Evolutionary conservation across 352 stramenopile species (phyloP).

Genomic region (Phytophthora fragariaefolia): DNA sequence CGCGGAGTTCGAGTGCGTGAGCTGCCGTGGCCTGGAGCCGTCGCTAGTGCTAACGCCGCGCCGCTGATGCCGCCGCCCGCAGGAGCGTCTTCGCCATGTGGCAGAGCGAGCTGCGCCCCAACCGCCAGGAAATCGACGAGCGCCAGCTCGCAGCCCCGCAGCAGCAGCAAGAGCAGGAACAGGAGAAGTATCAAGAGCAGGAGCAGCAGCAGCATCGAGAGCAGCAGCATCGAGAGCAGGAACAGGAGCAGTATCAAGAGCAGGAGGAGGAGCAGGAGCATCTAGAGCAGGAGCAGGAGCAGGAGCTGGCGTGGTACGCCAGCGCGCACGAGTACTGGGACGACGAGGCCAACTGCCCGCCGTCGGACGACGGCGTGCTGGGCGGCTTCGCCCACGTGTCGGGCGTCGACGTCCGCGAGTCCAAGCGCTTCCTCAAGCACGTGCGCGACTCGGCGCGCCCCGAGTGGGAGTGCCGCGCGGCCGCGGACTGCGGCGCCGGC

Average conservation of each 20-base stretch:
- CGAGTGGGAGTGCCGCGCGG: slow-evolving; percentile 52
- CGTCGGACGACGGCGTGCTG: slow-evolving; percentile 94
- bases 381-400: slow-evolving; percentile 91
- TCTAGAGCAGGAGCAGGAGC: neutral
- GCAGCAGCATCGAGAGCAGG: too few relatives aligned
- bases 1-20: slow-evolving; percentile 64
- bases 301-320: slow-evolving; percentile 67
- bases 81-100: slow-evolving; percentile 84
- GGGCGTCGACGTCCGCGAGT: slow-evolving; percentile 81
- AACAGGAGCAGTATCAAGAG: slow-evolving; percentile 1
- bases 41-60: neutral
- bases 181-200: neutral
- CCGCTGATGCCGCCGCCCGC: neutral
- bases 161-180: slow-evolving; percentile 9
- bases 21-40: neutral
- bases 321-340: slow-evolving; percentile 84
- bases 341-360: slow-evolving; percentile 91
- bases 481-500: slow-evolving; percentile 88
- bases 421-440: slow-evolving; percentile 61
- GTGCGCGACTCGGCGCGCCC: slow-evolving; percentile 49
- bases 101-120: slow-evolving; percentile 52
- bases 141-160: too few relatives aligned
- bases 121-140: slow-evolving; percentile 7
- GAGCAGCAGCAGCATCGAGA: neutral
- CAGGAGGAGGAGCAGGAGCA: slow-evolving; percentile 8